A percentile compares a stretch with the other conserved stretches of the same genome.
Evolutionary conservation across 768 basidiomycete species (phyloP).

Genomic region (Leccinellum rugosiceps): DNA sequence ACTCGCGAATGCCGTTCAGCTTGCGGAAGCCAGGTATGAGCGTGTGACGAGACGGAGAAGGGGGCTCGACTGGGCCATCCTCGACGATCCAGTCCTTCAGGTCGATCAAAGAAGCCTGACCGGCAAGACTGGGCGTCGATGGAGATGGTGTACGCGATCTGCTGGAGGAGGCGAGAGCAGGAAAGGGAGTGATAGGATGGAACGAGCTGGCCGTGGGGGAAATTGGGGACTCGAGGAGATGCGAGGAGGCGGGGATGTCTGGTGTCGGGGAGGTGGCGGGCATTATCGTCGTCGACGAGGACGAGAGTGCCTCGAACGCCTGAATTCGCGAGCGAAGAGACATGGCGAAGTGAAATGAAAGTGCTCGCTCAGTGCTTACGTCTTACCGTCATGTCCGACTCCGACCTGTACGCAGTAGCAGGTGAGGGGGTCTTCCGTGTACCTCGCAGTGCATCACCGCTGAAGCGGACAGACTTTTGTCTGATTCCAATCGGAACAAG

Average conservation of each 20-base stretch:
- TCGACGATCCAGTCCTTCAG: conserved; percentile 73
- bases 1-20: conserved; percentile 18
- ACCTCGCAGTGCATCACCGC: not conserved
- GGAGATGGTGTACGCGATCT: conserved; percentile 45
- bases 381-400: conserved; percentile 7
- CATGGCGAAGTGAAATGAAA: conserved; percentile 19
- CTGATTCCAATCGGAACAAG: conserved; percentile 82
- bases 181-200: conserved; percentile 40
- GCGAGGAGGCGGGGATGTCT: conserved; percentile 10
- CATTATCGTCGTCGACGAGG: conserved; percentile 24
- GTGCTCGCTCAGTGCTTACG: not conserved
- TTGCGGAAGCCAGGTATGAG: conserved; percentile 6
- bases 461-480: conserved; percentile 64
- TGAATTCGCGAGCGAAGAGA: conserved; percentile 57
- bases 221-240: conserved; percentile 48
- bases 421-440: conserved; percentile 37
- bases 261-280: conserved; percentile 2
- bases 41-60: conserved; percentile 11
- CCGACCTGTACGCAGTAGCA: conserved; percentile 67
- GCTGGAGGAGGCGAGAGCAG: conserved; percentile 23
- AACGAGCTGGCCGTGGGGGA: conserved; percentile 44
- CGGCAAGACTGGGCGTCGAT: conserved; percentile 36
- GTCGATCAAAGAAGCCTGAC: conserved; percentile 65
- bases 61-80: conserved; percentile 43
- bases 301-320: conserved; percentile 58